A percentile compares a stretch with the other conserved stretches of the same genome.
phyloP scores from a whole-genome alignment of 805 yeast species.

The Wickerhamomyces ciferrii region DNA sequence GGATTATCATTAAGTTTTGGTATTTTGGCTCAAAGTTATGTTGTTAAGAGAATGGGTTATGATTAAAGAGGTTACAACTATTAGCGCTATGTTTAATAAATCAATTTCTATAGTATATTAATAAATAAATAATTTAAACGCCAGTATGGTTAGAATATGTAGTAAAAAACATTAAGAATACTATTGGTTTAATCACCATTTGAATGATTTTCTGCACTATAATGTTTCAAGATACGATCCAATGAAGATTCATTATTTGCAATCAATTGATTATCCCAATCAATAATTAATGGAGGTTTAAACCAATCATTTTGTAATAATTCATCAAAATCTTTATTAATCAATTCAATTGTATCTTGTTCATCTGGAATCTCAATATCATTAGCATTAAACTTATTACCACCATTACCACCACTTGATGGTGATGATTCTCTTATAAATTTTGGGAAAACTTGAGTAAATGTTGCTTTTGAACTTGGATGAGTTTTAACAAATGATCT shows the following conservation, averaged over 20 bases:
- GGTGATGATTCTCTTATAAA: conserved; percentile 8
- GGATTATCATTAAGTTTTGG: conserved; percentile 81
- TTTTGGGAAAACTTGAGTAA: conserved; percentile 16
- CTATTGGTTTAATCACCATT: neutral
- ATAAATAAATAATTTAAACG: too few species aligned
- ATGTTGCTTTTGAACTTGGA: conserved; percentile 7
- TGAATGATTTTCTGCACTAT: conserved; percentile 1
- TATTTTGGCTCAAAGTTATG: conserved; percentile 84
- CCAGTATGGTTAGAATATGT: too few species aligned
- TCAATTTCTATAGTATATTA: too few species aligned
- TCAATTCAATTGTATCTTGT: neutral
- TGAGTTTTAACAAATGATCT: conserved; percentile 8
- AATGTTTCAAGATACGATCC: conserved; percentile 17
- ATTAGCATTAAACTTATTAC: neutral
- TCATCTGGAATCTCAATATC: neutral
- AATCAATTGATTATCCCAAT: conserved; percentile 53
- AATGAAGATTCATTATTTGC: conserved; percentile 45
- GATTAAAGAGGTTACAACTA: neutral
- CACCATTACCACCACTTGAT: neutral
- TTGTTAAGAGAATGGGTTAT: conserved; percentile 74
- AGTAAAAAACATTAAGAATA: too few species aligned
- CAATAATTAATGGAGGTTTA: conserved; percentile 48
- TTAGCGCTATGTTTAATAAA: neutral
- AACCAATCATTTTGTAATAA: conserved; percentile 15
- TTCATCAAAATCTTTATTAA: neutral